These are phyloP conservation scores for Rhododendron griersonianum DNA, from an alignment of 148 eudicot species.

Conservation along the genomic window DNA sequence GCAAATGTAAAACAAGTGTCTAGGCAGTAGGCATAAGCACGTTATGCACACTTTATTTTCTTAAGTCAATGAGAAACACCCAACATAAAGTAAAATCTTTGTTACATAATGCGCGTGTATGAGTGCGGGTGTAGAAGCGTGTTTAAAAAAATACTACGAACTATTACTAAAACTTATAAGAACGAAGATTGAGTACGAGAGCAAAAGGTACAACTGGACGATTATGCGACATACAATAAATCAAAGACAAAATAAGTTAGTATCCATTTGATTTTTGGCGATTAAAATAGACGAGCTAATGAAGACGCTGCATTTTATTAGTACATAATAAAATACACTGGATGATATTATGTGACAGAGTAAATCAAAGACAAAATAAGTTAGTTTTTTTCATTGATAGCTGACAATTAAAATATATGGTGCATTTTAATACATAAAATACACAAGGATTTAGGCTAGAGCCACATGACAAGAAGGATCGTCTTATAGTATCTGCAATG, in stretches of 20 bases:
- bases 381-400: neutral
- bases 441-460: neutral
- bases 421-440: neutral
- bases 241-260: neutral
- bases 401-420: neutral
- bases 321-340: neutral
- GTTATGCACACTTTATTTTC: neutral
- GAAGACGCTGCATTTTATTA: neutral
- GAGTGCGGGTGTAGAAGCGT: neutral
- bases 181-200: neutral
- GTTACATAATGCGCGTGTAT: neutral
- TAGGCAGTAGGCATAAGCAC: neutral
- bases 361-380: neutral
- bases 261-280: neutral
- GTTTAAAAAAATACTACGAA: neutral
- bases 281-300: neutral
- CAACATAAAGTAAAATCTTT: neutral
- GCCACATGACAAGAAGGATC: neutral
- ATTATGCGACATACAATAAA: neutral
- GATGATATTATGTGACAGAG: neutral
- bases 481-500: neutral
- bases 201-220: neutral
- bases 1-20: neutral
- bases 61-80: neutral
- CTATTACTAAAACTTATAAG: neutral